Evolutionary conservation across 139 green algal species (phyloP).

Genomic region (Picochlorum sp.): DNA sequence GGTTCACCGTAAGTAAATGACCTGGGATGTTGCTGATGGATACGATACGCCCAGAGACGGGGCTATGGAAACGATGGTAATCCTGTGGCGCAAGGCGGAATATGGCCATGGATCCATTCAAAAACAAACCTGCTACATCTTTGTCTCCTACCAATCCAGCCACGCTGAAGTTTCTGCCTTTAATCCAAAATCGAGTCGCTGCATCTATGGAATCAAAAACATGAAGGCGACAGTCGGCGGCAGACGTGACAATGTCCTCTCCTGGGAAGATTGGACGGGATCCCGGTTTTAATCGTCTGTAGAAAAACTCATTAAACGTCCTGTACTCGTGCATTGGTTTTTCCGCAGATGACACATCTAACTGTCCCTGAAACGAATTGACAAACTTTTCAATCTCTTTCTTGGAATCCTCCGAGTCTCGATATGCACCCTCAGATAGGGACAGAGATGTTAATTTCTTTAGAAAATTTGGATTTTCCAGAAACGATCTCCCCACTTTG

Average conservation of each 20-base stretch:
- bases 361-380: slow-evolving; percentile 24
- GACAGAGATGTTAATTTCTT: not conserved
- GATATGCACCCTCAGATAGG: not conserved
- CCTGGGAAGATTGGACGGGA: slow-evolving; percentile 28
- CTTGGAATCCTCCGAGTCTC: slow-evolving; percentile 3
- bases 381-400: slow-evolving; percentile 26
- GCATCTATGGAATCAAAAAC: slow-evolving; percentile 34
- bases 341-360: slow-evolving; percentile 24
- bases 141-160: slow-evolving; percentile 37
- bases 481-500: slow-evolving; percentile 18
- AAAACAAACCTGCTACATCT: slow-evolving; percentile 9
- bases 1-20: slow-evolving; percentile 28
- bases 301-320: slow-evolving; percentile 64
- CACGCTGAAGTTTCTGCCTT: slow-evolving; percentile 48
- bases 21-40: slow-evolving; percentile 27
- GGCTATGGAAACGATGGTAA: slow-evolving; percentile 43
- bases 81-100: slow-evolving; percentile 32
- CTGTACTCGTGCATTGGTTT: slow-evolving; percentile 38
- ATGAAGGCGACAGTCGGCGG: slow-evolving; percentile 29
- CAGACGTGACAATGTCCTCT: slow-evolving; percentile 15
- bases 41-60: slow-evolving; percentile 19
- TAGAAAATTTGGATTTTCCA: slow-evolving; percentile 11
- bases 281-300: slow-evolving; percentile 39
- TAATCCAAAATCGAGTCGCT: slow-evolving; percentile 54
- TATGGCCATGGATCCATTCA: slow-evolving; percentile 26